phyloP scores from a whole-genome alignment of 2,329 filamentous ascomycete species.

The Cercospora citrullina region DNA sequence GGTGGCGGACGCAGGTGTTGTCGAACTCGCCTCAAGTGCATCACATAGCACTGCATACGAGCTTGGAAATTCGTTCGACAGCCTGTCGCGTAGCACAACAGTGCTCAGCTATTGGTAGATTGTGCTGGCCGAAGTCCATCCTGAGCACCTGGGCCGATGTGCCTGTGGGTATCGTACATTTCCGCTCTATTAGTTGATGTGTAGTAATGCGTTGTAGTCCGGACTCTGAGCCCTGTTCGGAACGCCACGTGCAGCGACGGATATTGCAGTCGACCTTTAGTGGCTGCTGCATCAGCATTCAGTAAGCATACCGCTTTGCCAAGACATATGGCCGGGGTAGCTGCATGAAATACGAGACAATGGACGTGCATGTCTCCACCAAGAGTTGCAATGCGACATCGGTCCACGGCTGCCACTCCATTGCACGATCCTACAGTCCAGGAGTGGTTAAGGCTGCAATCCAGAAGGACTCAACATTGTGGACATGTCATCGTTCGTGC shows the following conservation, averaged over 20 bases:
- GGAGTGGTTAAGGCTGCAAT: not conserved
- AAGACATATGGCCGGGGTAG: conserved; percentile 2
- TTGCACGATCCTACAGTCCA: not conserved
- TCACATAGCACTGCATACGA: conserved; percentile 21
- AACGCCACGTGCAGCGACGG: not conserved
- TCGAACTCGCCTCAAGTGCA: not conserved
- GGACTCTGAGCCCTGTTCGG: not conserved
- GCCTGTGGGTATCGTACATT: not conserved
- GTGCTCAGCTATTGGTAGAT: not conserved
- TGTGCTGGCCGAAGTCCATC: not conserved
- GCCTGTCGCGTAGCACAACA: not conserved
- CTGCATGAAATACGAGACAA: not conserved
- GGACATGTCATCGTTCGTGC: conserved; percentile 12
- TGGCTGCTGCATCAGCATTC: conserved; percentile 13
- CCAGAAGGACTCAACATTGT: not conserved
- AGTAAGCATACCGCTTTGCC: conserved; percentile 12
- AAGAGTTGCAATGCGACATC: not conserved
- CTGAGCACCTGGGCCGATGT: not conserved
- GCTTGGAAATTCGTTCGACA: conserved; percentile 10
- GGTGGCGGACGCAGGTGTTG: not conserved
- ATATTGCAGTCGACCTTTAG: not conserved
- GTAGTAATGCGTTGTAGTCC: not conserved
- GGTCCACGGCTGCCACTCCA: not conserved
- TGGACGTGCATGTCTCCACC: not conserved
- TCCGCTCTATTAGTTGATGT: not conserved